Evolutionary conservation across 192 early-diverging fungal genomes (phyloP), one percentile per base, ranked within the genome.

Genomic region (Backusella macrospora): DNA sequence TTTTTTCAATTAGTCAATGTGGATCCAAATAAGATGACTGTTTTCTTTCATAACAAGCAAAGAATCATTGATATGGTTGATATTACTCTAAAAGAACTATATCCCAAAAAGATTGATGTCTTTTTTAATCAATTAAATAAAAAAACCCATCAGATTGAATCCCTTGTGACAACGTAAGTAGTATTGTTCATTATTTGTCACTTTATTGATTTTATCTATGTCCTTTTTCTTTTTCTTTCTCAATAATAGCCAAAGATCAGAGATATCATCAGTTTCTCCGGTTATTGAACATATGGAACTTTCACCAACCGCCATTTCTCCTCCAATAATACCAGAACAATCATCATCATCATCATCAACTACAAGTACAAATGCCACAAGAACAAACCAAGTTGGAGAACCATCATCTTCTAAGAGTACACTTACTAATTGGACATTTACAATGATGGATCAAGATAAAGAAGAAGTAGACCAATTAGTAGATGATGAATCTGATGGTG

Each of bases 1-100:
- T 13, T 63, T 40, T 15, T 15, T 21, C 46, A 18, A 4, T 47
- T 44, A 81, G 80, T 81, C 14, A 81, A 81, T 64, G 68, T 81
- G n/a, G 80, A 81, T 26, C 80, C 80, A 1, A 81, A 73, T 48
- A 81, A 81, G 38, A 81, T 74, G 48, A 62, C 65, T 0, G 69
- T 74, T 15, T 34, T 81, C 10, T 74, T 81, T 47, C 80, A 81
- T 46, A 15, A 81, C 9, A 55, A 62, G 15, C 72, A 75, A 55
- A 34, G 49, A n/a, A 45, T 81, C n/a, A 4, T 75, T 5, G 62
- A 71, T 29, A 18, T 71, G 7, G 37, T 77, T 14, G 63, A 78
- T 18, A 34, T 37, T 12, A 38, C 75, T 12, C 55, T 81, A 26
- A 59, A 78, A 26, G 52, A 49, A 18, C 7, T 52, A 43, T 80